Conservation (phyloP, 2,329 filamentous ascomycete genomes). For the Aspergillus pseudoglaucus region DNA sequence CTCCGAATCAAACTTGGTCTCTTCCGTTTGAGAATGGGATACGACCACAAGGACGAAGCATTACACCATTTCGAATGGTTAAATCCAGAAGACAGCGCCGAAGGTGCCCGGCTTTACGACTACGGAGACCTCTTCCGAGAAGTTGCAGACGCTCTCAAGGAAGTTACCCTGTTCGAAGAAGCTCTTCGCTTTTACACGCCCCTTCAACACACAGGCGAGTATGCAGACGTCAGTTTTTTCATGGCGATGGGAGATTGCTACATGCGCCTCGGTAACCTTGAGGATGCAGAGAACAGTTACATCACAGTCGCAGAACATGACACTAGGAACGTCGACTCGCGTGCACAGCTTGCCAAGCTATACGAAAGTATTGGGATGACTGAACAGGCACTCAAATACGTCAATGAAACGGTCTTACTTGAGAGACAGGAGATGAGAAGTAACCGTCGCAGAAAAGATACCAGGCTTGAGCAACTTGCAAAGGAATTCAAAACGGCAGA, state of each 20-base stretch:
- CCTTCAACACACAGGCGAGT: conserved; percentile 41
- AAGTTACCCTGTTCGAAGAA: conserved; percentile 45
- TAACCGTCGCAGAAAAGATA: conserved; percentile 27
- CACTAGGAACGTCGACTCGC: conserved; percentile 65
- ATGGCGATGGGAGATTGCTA: conserved; percentile 56
- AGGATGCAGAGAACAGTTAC: conserved; percentile 71
- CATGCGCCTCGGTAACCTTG: conserved; percentile 54
- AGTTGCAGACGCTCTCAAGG: conserved; percentile 53
- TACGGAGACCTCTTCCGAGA: conserved; percentile 77
- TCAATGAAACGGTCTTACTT: conserved; percentile 66
- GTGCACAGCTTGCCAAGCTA: conserved; percentile 73
- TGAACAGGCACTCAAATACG: conserved; percentile 69
- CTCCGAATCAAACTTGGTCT: conserved; percentile 77
- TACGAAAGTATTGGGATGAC: conserved; percentile 69
- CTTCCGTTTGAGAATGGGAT: conserved; percentile 67
- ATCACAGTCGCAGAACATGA: conserved; percentile 68
- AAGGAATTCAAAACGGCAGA: conserved; percentile 30
- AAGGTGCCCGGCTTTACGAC: conserved; percentile 51
- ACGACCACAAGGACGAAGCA: conserved; percentile 61
- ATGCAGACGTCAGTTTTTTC: conserved; percentile 45
- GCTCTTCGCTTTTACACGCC: conserved; percentile 55
- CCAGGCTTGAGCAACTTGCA: conserved; percentile 35
- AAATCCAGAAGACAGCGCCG: conserved; percentile 53
- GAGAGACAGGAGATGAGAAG: conserved; percentile 38
- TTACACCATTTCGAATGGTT: conserved; percentile 65